Base-by-base conservation (phyloP, 768 basidiomycete genomes). In the Leccinellum luteum region DNA sequence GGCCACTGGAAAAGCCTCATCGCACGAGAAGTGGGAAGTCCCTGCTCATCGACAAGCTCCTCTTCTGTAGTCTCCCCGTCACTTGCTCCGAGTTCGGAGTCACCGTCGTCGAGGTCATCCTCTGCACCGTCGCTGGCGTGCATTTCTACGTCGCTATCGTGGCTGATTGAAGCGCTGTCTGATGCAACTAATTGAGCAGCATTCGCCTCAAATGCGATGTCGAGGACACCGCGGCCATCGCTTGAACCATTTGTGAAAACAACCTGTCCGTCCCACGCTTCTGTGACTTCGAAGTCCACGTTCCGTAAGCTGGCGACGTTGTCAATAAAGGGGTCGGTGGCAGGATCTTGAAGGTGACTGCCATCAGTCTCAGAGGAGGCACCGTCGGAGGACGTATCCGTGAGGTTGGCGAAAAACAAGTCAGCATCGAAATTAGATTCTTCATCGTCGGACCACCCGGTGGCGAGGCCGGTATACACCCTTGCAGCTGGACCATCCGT, bases 41-140 rank as follows among this genome's bases (percentile, higher is more conserved):
- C 84, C 58, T 85, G 81, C 9, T 84, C 81, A 54, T 87, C 89
- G n/a, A 92, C 85, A 51, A 92, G 84, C 59, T 93, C 90, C 60
- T 90, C 88, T 66, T 92, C 90, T 2, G 91, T 92, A 4, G 90
- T 90, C 60, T 91, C 87, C 1, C 89, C 88, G 6, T 84, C 86
- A 55, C 76, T 81, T 38, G 79, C 82, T 48, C 76, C 81, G 56
- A 82, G 74, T 56, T 77, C 76, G 54, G 82, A 75, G 27, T 79
- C 77, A 6, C 70, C 79, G 34, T 80, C 80, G 43, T 78, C 77
- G 13, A 63, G 66, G 41, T 73, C 73, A 53, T 59, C 70, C 49
- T 69, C 64, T 21, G 64, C 61, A 43, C 25, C 56, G 9, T 63
- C 60, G 23, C 78, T 81, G 72, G 56, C 79, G 73, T 25, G 74